phyloP scores from a whole-genome alignment of 2,329 filamentous ascomycete genomes.

The Mycosphaerella sp. region DNA sequence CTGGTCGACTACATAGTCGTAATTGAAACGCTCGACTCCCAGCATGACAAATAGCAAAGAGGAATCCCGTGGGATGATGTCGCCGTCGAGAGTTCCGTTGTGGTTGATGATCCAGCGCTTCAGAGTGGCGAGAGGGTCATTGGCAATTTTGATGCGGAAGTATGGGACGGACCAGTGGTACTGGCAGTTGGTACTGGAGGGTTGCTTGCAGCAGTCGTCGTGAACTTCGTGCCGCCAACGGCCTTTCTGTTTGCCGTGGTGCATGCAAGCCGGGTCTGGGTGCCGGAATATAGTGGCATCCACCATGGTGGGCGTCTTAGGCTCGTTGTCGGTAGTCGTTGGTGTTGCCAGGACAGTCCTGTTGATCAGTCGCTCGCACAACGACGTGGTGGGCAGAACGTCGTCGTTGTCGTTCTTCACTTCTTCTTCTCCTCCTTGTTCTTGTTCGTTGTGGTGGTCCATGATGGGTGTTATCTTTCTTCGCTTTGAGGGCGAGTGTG shows the following conservation, averaged over 20 bases:
- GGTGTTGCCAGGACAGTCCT: neutral
- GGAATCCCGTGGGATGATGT: no score
- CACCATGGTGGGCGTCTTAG: neutral
- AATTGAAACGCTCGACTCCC: no score
- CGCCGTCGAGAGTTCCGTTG: no score
- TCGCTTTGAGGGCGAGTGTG: constrained; percentile 1
- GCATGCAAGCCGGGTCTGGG: neutral
- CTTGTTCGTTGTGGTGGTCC: neutral
- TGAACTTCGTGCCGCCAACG: no score
- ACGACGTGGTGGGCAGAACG: no score
- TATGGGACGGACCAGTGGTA: neutral
- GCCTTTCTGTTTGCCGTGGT: neutral
- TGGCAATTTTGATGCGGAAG: neutral
- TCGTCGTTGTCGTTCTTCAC: neutral
- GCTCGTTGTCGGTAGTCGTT: neutral
- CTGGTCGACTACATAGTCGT: no score
- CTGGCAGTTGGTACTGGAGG: neutral
- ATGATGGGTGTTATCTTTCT: neutral
- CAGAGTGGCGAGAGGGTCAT: neutral
- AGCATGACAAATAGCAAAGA: no score
- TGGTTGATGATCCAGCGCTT: neutral
- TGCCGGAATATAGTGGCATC: neutral
- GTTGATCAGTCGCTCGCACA: neutral
- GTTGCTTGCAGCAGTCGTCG: neutral
- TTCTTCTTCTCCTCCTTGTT: neutral